phyloP scores from a whole-genome alignment of 495 filamentous ascomycete genomes.

The Aspergillus cavernicola region DNA sequence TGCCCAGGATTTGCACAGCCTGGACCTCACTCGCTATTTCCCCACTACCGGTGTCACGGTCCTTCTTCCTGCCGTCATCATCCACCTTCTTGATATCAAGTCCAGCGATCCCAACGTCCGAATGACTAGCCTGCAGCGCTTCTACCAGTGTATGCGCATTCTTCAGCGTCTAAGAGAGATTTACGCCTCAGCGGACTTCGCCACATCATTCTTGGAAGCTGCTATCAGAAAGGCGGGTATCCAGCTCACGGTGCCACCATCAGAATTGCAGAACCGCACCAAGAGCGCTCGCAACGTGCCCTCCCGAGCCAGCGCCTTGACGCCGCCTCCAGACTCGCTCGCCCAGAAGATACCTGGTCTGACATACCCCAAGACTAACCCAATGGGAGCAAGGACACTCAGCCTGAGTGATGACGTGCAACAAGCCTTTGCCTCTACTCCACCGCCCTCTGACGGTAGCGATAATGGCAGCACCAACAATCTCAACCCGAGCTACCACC shows the following conservation, averaged over 20 bases:
- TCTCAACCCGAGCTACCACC: slow-evolving; percentile 32
- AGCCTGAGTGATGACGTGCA: slow-evolving; percentile 18
- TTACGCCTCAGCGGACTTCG: slow-evolving; percentile 84
- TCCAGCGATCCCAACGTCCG: slow-evolving; percentile 64
- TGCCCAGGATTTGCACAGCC: slow-evolving; percentile 63
- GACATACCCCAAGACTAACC: slow-evolving; percentile 34
- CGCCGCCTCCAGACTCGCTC: slow-evolving; percentile 43
- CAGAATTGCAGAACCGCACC: slow-evolving; percentile 31
- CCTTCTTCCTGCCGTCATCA: slow-evolving; percentile 84
- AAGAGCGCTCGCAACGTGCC: slow-evolving; percentile 22
- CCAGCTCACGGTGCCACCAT: slow-evolving; percentile 41
- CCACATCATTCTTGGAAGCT: slow-evolving; percentile 78
- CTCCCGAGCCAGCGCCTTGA: slow-evolving; percentile 33
- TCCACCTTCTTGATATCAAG: slow-evolving; percentile 87
- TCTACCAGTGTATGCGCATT: slow-evolving; percentile 81
- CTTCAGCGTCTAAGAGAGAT: slow-evolving; percentile 76
- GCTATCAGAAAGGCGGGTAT: slow-evolving; percentile 79
- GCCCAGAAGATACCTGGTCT: slow-evolving; percentile 43
- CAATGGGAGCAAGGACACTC: slow-evolving; percentile 10
- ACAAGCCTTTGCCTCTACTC: slow-evolving; percentile 36
- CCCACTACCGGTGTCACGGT: slow-evolving; percentile 88
- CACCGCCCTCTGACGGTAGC: slow-evolving; percentile 42
- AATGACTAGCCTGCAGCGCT: slow-evolving; percentile 66
- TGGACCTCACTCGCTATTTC: slow-evolving; percentile 69
- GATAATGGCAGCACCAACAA: slow-evolving; percentile 46